Evolutionary conservation across 768 basidiomycete genomes (phyloP).

Genomic region (Podaxis pistillaris): DNA sequence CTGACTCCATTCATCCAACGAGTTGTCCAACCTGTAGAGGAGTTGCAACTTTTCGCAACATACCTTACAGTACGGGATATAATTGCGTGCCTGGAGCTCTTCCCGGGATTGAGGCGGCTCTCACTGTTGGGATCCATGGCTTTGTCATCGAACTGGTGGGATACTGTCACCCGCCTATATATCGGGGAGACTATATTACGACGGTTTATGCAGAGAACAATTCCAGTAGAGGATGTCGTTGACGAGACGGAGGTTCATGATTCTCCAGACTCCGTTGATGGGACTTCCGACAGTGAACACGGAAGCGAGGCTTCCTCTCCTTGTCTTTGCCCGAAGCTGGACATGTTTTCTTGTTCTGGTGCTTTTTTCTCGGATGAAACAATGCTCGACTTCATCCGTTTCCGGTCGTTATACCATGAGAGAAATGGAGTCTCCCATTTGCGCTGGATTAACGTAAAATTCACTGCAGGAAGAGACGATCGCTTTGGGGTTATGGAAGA

Average conservation of each 20-base stretch:
- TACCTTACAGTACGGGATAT: neutral
- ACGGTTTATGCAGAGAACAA: neutral
- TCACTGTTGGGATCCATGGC: neutral
- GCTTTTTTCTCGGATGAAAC: neutral
- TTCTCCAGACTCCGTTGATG: neutral
- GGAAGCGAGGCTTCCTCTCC: neutral
- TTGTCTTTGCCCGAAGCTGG: neutral
- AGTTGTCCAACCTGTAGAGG: neutral
- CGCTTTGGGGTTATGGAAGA: neutral
- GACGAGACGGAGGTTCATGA: neutral
- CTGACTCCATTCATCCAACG: neutral
- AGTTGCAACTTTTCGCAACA: neutral
- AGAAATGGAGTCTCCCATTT: neutral
- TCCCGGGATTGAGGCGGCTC: neutral
- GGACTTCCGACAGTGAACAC: neutral
- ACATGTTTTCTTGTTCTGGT: neutral
- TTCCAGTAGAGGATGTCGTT: neutral
- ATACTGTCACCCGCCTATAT: too few relatives aligned
- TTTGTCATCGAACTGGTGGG: neutral
- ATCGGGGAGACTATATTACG: neutral
- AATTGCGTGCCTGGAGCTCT: neutral
- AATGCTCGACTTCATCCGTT: slow-evolving; percentile 1
- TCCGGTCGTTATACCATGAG: neutral
- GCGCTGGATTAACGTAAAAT: neutral
- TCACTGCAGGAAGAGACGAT: neutral